A percentile compares a stretch with the other conserved stretches of the same genome.
phyloP scores from a whole-genome alignment of 345 rosid species.

The Raphanus raphanistrum region DNA sequence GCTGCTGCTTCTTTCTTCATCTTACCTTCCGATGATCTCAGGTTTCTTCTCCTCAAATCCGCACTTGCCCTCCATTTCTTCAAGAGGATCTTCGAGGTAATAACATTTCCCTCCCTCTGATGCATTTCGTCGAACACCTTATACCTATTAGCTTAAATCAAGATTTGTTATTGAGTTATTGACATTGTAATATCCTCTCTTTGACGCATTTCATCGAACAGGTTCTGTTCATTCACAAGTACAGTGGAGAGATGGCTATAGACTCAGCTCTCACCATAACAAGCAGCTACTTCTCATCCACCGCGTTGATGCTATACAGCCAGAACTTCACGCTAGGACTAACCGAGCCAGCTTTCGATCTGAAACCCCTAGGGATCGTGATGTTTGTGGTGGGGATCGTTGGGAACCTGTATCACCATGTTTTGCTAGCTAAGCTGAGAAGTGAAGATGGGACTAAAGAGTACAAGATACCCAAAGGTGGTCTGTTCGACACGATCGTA shows the following conservation, averaged over 20 bases:
- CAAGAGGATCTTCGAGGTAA: constrained; percentile 49
- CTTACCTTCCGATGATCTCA: constrained; percentile 44
- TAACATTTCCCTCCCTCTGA: background rate
- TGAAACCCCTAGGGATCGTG: constrained; percentile 44
- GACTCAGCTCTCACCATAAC: constrained; percentile 38
- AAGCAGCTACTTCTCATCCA: constrained; percentile 41
- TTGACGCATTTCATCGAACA: constrained; percentile 33
- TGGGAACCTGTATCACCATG: constrained; percentile 85
- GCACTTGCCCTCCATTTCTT: constrained; percentile 69
- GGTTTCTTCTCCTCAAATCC: constrained; percentile 54
- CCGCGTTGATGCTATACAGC: constrained; percentile 47
- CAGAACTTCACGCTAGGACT: constrained; percentile 47
- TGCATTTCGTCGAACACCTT: constrained; percentile 41
- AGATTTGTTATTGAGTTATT: too few relatives aligned
- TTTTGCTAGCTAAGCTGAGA: constrained; percentile 60
- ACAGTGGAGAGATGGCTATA: constrained; percentile 50
- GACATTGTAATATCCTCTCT: too few relatives aligned
- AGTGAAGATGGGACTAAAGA: constrained; percentile 41
- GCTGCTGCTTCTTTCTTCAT: constrained; percentile 52
- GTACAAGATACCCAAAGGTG: constrained; percentile 68
- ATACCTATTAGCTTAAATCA: too few relatives aligned
- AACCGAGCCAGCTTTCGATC: constrained; percentile 46
- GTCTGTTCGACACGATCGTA: constrained; percentile 54
- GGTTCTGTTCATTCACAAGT: constrained; percentile 64
- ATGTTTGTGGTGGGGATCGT: constrained; percentile 56